These are phyloP conservation scores for Trypanosoma theileri DNA, from an alignment of 208 protist species.

Conservation along the genomic window DNA sequence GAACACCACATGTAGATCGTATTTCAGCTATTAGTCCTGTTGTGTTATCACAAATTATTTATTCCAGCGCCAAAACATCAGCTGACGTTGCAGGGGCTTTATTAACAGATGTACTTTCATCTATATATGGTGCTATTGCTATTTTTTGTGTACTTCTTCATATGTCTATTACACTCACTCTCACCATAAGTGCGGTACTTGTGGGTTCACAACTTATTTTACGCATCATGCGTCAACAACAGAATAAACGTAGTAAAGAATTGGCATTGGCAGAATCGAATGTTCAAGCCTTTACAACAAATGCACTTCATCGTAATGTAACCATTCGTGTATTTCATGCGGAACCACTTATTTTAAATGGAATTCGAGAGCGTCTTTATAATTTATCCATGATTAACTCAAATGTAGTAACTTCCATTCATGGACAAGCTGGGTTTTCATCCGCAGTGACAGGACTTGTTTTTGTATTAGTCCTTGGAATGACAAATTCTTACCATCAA, in stretches of 20 bases:
- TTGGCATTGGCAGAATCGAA: constrained; percentile 46
- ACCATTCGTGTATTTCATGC: constrained; percentile 69
- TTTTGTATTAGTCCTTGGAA: constrained; percentile 61
- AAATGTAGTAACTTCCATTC: constrained; percentile 50
- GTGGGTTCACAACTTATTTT: constrained; percentile 50
- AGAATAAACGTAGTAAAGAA: constrained; percentile 23
- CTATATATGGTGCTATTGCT: constrained; percentile 28
- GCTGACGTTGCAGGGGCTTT: constrained; percentile 43
- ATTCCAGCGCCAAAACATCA: constrained; percentile 38
- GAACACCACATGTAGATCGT: constrained; percentile 43
- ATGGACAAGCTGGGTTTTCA: constrained; percentile 62
- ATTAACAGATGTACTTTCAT: constrained; percentile 58
- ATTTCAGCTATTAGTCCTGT: constrained; percentile 49
- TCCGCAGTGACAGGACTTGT: constrained; percentile 56
- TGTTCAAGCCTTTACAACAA: constrained; percentile 52
- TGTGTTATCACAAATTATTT: constrained; percentile 52
- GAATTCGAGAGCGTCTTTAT: constrained; percentile 33
- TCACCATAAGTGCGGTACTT: constrained; percentile 45
- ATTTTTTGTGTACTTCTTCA: constrained; percentile 46
- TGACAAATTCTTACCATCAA: constrained; percentile 55
- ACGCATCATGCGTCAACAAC: constrained; percentile 33
- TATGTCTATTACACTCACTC: constrained; percentile 59
- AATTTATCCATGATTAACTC: constrained; percentile 29
- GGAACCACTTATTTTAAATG: constrained; percentile 45
- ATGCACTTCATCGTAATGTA: constrained; percentile 60